Evolutionary conservation across 352 stramenopile genomes (phyloP), one percentile per base, ranked within the genome.

Genomic region (Phytophthora boehmeriae): DNA sequence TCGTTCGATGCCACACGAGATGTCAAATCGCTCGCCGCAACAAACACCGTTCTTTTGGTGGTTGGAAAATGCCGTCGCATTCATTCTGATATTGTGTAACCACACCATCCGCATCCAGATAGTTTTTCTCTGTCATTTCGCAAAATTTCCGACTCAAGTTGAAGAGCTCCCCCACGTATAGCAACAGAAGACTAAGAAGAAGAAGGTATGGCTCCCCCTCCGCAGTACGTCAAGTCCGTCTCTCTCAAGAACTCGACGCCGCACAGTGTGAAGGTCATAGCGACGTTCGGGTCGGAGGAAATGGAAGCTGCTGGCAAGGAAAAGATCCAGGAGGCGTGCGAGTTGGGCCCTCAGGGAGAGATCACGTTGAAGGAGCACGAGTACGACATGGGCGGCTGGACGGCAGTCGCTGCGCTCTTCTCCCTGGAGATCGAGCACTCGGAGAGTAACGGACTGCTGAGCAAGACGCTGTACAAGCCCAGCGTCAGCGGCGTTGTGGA

Each of bases 321-420:
- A 35, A 89, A 91, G 70, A 84, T 93, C 56, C 58, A 60, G 30
- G 76, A 90, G 61, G 82, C 68, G 32, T 56, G 73, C 38, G 74
- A 83, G 58, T 42, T 92, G 36, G 77, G 65, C 20, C 72, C 83
- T 0, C 55, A 78, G 8, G 67, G 64, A 0, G 68, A 76, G 27
- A 56, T 52, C 5, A 75, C 34, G 22, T 63, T 93, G 35, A 68
- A 75, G 30, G 83, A 90, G 55, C 75, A 88, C 54, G 70, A 83
- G 66, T 93, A 88, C 73, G 74, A 95, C 72, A 95, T 95, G 86
- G 86, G 74, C 54, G 68, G 72, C 32, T 93, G 78, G 80, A 90
- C 73, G 42, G 82, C 80, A 4, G 68, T 84, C 30, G 84, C 83
- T 8, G 70, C 82, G 45, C 63, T 95, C 16, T 68, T 73, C 49